These are phyloP conservation scores for Papiliotrema flavescens DNA, from an alignment of 1,284 basidiomycete species.

Conservation along the genomic window DNA sequence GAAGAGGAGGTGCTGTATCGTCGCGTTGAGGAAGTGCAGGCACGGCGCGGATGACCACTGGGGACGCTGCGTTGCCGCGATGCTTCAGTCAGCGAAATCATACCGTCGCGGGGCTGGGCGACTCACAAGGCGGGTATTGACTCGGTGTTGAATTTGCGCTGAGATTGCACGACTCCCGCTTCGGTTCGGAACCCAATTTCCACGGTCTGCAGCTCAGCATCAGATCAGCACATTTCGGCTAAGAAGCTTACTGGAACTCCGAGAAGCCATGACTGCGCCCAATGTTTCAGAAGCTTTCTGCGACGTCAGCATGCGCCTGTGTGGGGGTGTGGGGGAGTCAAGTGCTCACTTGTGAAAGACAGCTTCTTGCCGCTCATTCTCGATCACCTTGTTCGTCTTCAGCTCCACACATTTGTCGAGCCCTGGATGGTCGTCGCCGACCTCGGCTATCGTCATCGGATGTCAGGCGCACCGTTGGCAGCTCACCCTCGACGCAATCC, in stretches of 20 bases:
- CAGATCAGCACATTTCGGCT: not conserved
- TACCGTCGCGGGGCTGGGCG: not conserved
- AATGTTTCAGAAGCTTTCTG: constrained; percentile 89
- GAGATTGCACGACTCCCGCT: constrained; percentile 61
- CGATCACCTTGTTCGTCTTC: constrained; percentile 83
- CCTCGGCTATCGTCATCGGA: constrained; percentile 13
- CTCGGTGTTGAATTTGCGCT: constrained; percentile 67
- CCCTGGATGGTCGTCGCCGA: constrained; percentile 33
- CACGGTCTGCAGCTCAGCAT: constrained; percentile 59
- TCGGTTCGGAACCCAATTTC: constrained; percentile 88
- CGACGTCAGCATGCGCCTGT: constrained; percentile 3
- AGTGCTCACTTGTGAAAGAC: constrained; percentile 80
- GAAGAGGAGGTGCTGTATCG: constrained; percentile 25
- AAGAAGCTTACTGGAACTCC: constrained; percentile 71
- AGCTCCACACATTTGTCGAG: constrained; percentile 68
- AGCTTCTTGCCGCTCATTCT: constrained; percentile 63
- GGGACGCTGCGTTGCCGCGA: constrained; percentile 19
- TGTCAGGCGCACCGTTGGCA: no score
- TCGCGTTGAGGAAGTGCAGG: constrained; percentile 37
- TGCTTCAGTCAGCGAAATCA: constrained; percentile 9
- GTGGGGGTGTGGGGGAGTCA: not conserved
- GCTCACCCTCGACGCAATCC: constrained; percentile 78
- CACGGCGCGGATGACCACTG: constrained; percentile 36
- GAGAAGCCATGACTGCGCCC: constrained; percentile 90
- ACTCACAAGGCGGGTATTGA: constrained; percentile 61